These are phyloP conservation scores for Trichophaea hybrida DNA, from an alignment of 2,329 filamentous ascomycete species.

Conservation along the genomic window DNA sequence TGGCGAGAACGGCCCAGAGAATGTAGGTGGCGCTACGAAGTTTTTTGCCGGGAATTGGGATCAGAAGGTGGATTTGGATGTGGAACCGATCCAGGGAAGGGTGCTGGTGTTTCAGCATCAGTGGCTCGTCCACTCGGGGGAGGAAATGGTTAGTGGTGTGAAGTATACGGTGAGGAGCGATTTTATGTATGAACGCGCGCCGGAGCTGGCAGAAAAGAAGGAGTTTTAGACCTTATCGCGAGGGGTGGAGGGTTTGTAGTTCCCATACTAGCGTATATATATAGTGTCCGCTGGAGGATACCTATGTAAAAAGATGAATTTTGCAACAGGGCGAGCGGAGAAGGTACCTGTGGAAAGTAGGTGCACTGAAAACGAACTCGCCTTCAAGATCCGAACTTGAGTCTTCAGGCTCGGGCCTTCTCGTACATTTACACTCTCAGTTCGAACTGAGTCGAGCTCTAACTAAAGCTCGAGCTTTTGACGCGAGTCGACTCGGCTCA, in stretches of 20 bases:
- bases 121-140: constrained; percentile 19
- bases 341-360: no score
- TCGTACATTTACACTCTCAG: no score
- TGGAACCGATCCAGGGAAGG: constrained; percentile 14
- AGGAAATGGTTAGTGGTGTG: constrained; percentile 15
- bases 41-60: constrained; percentile 12
- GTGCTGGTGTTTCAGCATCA: constrained; percentile 22
- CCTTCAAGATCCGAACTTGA: no score
- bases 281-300: no score
- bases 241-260: background rate
- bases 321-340: no score
- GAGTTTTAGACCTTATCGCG: background rate
- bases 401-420: no score
- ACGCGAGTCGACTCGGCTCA: no score
- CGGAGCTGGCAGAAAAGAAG: constrained; percentile 11
- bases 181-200: constrained; percentile 16
- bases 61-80: constrained; percentile 9
- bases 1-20: constrained; percentile 8
- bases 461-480: no score
- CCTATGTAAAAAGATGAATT: no score
- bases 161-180: constrained; percentile 21
- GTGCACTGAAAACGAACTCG: no score
- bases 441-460: no score
- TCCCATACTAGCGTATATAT: no score
- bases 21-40: constrained; percentile 16